A percentile compares a stretch with the other conserved stretches of the same genome.
Evolutionary conservation across 768 basidiomycete genomes (phyloP).

Genomic region (Lactifluus rugatus): DNA sequence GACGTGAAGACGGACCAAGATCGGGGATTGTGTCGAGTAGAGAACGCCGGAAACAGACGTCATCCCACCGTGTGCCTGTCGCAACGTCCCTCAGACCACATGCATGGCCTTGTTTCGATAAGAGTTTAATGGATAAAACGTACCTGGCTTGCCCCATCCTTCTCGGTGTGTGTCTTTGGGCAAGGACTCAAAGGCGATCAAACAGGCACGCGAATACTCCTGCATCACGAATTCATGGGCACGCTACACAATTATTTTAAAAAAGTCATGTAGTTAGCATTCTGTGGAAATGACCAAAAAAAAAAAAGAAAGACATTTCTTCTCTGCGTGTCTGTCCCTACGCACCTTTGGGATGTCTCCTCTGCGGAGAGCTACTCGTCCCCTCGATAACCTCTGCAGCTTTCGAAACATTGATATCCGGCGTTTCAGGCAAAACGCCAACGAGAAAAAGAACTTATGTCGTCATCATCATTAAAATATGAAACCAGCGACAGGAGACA

Average conservation of each 20-base stretch:
- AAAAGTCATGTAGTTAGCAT: not conserved
- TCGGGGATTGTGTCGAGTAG: slow-evolving; percentile 62
- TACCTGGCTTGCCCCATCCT: slow-evolving; percentile 71
- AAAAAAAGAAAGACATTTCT: not conserved
- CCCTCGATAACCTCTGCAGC: slow-evolving; percentile 59
- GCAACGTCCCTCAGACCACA: not conserved
- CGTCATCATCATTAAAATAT: not conserved
- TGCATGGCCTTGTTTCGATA: not conserved
- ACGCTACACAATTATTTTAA: slow-evolving; percentile 30
- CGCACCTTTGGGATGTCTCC: slow-evolving; percentile 54
- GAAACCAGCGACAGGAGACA: not conserved
- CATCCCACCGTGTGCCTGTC: slow-evolving; percentile 50
- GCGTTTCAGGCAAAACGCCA: slow-evolving; percentile 58
- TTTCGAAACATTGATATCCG: slow-evolving; percentile 54
- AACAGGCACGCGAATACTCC: slow-evolving; percentile 67
- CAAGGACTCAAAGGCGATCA: slow-evolving; percentile 60
- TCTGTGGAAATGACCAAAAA: not conserved
- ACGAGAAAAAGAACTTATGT: slow-evolving; percentile 41
- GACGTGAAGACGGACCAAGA: slow-evolving; percentile 44
- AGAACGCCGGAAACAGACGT: slow-evolving; percentile 52
- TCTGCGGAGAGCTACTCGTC: slow-evolving; percentile 40
- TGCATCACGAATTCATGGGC: slow-evolving; percentile 61
- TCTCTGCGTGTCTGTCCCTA: not conserved
- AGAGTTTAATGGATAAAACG: slow-evolving; percentile 12
- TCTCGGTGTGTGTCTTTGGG: slow-evolving; percentile 57